Conservation (phyloP, 768 basidiomycete species). For the Termitomyces sp. region DNA sequence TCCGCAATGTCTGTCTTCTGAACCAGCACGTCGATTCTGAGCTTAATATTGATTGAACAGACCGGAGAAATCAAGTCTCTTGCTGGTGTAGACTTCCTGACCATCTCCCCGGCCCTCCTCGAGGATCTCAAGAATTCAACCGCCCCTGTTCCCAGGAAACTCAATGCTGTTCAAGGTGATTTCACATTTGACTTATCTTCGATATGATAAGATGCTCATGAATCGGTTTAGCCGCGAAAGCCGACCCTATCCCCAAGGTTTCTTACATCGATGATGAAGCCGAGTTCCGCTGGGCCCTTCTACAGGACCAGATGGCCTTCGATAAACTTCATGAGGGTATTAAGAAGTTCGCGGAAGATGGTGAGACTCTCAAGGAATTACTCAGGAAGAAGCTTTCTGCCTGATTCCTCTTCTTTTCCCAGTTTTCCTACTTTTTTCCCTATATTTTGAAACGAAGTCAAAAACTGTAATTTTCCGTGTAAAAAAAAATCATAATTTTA, state of each 20-base stretch:
- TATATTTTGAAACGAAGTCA: not conserved
- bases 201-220: not conserved
- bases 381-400: conserved; percentile 66
- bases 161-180: conserved; percentile 61
- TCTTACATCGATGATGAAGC: conserved; percentile 87
- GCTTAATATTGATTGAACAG: conserved; percentile 29
- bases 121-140: conserved; percentile 87
- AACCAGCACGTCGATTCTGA: not conserved
- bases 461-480: not conserved
- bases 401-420: conserved; percentile 19
- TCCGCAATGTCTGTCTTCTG: conserved; percentile 81
- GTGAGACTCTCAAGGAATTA: conserved; percentile 77
- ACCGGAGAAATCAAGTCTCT: conserved; percentile 89
- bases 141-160: conserved; percentile 76
- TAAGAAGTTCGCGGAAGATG: conserved; percentile 96
- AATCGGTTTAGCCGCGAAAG: conserved; percentile 37
- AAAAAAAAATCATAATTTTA: not conserved
- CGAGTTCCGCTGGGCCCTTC: conserved; percentile 91
- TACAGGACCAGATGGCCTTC: too few relatives aligned
- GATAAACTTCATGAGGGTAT: too few relatives aligned
- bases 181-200: conserved; percentile 7
- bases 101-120: conserved; percentile 85
- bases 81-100: conserved; percentile 96
- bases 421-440: not conserved
- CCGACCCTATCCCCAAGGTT: conserved; percentile 70